Percentiles rank a stretch among this genome's conserved stretches.
Conservation (phyloP, 257 asterid genomes). For the Datura wrightii region DNA sequence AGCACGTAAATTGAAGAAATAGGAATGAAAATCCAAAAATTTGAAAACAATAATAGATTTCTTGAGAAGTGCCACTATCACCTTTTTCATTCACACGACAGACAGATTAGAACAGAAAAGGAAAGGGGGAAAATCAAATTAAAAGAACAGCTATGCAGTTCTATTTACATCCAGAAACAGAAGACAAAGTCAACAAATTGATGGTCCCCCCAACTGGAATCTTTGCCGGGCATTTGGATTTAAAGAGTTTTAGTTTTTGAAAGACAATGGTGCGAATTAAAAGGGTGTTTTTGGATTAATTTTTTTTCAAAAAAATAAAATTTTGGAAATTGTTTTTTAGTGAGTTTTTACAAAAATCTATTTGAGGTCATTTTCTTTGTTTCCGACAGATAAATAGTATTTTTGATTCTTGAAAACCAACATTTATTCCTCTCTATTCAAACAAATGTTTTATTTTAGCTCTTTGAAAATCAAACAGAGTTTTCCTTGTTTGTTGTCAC, state of each 20-base stretch:
- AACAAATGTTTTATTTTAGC: neutral
- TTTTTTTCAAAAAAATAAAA: neutral
- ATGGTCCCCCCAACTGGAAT: neutral
- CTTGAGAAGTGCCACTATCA: too few species aligned
- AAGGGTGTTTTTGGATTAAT: neutral
- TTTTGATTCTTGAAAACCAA: too few species aligned
- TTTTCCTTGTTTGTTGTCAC: neutral
- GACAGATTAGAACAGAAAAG: neutral
- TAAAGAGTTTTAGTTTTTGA: neutral
- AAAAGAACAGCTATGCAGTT: neutral
- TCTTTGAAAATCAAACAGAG: neutral
- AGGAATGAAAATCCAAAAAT: too few species aligned
- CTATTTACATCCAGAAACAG: neutral
- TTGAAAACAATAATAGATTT: too few species aligned
- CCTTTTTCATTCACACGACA: too few species aligned
- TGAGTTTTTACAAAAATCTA: neutral
- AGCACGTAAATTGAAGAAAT: too few species aligned
- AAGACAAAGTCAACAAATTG: conserved; percentile 20
- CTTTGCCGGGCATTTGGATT: neutral
- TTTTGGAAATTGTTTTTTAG: neutral
- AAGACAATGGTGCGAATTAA: neutral
- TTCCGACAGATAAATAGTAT: too few species aligned
- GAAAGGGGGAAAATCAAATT: neutral
- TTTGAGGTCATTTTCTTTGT: neutral
- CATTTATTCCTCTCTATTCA: too few species aligned